Conservation (phyloP, 371 early-diverging fungal species). For the Mortierella sp. region DNA sequence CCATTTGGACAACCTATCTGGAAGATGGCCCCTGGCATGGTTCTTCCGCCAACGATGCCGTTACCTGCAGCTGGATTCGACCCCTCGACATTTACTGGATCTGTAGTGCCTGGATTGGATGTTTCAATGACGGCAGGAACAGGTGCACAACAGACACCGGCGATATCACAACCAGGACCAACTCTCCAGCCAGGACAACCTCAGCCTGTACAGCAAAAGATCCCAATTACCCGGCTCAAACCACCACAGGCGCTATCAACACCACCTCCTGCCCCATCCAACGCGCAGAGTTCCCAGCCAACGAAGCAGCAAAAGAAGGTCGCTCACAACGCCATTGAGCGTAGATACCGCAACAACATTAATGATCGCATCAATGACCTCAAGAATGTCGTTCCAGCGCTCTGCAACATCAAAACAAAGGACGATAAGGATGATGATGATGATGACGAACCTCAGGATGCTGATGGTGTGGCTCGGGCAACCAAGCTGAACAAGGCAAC, state of each 20-base stretch:
- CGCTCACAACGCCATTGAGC: constrained; percentile 94
- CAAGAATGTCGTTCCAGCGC: constrained; percentile 85
- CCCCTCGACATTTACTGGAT: constrained; percentile 28
- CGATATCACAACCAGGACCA: constrained; percentile 22
- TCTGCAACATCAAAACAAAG: constrained; percentile 69
- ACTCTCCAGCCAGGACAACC: constrained; percentile 29
- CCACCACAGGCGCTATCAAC: constrained; percentile 39
- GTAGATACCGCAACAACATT: constrained; percentile 94
- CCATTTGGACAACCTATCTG: constrained; percentile 42
- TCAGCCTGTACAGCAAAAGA: constrained; percentile 48
- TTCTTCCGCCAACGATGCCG: constrained; percentile 33
- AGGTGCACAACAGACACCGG: constrained; percentile 7
- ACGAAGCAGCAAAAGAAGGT: constrained; percentile 82
- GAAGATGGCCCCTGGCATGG: constrained; percentile 49
- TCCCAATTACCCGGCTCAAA: constrained; percentile 57
- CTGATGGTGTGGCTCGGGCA: constrained; percentile 71
- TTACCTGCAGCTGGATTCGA: constrained; percentile 38
- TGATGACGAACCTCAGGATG: constrained; percentile 68
- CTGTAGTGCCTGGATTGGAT: constrained; percentile 26
- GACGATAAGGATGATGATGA: constrained; percentile 67
- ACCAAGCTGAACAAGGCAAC: constrained; percentile 93
- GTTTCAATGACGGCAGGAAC: background rate
- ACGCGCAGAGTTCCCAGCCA: constrained; percentile 45
- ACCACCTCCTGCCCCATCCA: constrained; percentile 39
- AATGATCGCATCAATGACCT: constrained; percentile 92